Evolutionary conservation across 2,329 filamentous ascomycete genomes (phyloP).

Genomic region (Colletotrichum musae): DNA sequence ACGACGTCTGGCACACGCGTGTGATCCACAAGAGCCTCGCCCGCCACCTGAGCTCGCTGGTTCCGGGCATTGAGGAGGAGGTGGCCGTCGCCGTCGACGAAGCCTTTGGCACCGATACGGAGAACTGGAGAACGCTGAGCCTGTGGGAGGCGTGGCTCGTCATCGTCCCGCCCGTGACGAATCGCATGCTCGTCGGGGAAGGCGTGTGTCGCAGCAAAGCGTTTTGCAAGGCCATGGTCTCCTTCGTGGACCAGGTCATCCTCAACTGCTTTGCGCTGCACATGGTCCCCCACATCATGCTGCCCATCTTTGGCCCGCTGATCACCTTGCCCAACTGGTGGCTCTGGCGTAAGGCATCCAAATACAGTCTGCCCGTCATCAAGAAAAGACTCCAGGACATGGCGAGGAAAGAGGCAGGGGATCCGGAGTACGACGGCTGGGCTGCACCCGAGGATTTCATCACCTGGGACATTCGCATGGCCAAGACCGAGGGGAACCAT

Average conservation of each 20-base stretch:
- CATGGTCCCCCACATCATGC: constrained; percentile 62
- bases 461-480: constrained; percentile 69
- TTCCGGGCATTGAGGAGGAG: constrained; percentile 59
- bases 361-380: constrained; percentile 63
- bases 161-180: constrained; percentile 60
- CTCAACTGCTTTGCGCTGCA: constrained; percentile 61
- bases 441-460: constrained; percentile 69
- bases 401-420: constrained; percentile 54
- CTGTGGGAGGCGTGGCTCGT: constrained; percentile 61
- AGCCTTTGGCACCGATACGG: constrained; percentile 51
- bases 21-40: constrained; percentile 61
- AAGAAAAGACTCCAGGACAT: constrained; percentile 63
- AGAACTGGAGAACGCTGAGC: constrained; percentile 56
- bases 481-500: constrained; percentile 57
- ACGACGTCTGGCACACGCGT: constrained; percentile 55
- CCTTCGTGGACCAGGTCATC: constrained; percentile 65
- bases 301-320: constrained; percentile 64
- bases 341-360: constrained; percentile 61
- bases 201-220: constrained; percentile 56
- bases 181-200: constrained; percentile 58
- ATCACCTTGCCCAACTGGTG: constrained; percentile 61
- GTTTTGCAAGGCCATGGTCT: constrained; percentile 62
- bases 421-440: constrained; percentile 58
- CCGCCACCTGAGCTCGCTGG: constrained; percentile 54
- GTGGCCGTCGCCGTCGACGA: constrained; percentile 53